phyloP scores from a whole-genome alignment of 1,284 basidiomycete species.

The Ceratobasidium sp. region DNA sequence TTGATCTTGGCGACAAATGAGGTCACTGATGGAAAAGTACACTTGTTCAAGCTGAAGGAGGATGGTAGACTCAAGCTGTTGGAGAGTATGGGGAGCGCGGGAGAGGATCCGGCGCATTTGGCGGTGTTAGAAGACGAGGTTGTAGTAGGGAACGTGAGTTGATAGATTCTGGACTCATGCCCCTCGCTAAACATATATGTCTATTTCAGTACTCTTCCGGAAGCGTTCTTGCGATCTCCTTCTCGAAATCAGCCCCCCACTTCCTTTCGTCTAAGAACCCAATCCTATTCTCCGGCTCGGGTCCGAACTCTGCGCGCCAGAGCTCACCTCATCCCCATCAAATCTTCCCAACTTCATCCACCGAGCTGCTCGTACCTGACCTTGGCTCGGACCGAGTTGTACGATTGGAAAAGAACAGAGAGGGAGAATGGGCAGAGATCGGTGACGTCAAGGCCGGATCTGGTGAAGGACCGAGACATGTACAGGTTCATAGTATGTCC shows the following conservation, averaged over 20 bases:
- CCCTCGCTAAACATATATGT: not conserved
- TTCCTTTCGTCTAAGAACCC: constrained; percentile 52
- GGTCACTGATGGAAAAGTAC: constrained; percentile 70
- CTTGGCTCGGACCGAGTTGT: constrained; percentile 77
- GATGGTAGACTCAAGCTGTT: constrained; percentile 57
- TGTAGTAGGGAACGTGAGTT: constrained; percentile 75
- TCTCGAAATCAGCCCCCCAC: constrained; percentile 65
- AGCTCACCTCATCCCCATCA: constrained; percentile 78
- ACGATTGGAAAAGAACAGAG: constrained; percentile 64
- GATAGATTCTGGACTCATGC: not conserved
- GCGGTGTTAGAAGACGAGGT: constrained; percentile 67
- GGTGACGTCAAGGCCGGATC: constrained; percentile 61
- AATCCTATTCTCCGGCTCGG: constrained; percentile 64
- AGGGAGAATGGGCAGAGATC: constrained; percentile 64
- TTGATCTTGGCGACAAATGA: constrained; percentile 71
- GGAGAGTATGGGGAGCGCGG: constrained; percentile 66
- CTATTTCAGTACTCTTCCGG: constrained; percentile 71
- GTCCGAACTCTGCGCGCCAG: constrained; percentile 74
- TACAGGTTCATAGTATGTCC: constrained; percentile 70
- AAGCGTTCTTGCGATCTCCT: constrained; percentile 66
- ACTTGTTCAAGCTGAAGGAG: constrained; percentile 62
- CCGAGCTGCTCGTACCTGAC: constrained; percentile 78
- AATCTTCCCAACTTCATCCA: constrained; percentile 59
- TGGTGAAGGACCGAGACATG: constrained; percentile 78
- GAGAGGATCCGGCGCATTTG: constrained; percentile 72